Evolutionary conservation across 352 stramenopile species (phyloP), one percentile per base, ranked within the genome.

Genomic region (Pythium oligandrum): DNA sequence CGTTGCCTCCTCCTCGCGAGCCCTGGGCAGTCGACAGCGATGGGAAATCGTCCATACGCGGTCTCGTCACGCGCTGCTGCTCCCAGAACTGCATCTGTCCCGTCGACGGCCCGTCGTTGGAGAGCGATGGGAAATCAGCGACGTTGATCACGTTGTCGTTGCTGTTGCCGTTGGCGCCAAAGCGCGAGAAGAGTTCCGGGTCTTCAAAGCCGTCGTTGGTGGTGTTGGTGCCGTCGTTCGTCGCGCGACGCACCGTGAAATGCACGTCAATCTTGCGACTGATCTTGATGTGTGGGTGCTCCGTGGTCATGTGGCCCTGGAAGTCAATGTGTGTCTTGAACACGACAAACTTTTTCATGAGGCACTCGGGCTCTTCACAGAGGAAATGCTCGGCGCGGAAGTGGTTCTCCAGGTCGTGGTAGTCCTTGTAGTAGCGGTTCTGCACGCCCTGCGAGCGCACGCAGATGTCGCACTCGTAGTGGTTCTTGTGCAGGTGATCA

Each of bases 381-480:
- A 97, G 57, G 44, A 86, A 92, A 51, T 97, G 88, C 10, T 94
- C 85, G 12, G 76, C 76, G 53, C 88, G 80, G 68, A 96, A 96
- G 57, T 96, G 88, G 65, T 91, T 89, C 53, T 97, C 81, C 40
- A 97, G 53, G 64, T 97, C 88, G 43, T 77, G 68, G 66, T 97
- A 97, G 68, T 97, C 85, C 70, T 92, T 92, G 75, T 96, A 97
- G 64, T 96, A 95, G 39, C 86, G 70, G 68, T 95, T 91, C 67
- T 94, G 78, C 17, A 95, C 81, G 48, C 83, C 56, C 26, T 81
- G 57, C 44, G 75, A 71, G 51, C 81, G 84, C 32, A 96, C 59
- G 53, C 88, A 97, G 35, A 97, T 83, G 55, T 97, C 85, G 63
- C 88, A 97, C 65, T 93, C 88, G 55, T 94, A 97, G 64, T 97